Evolutionary conservation across 2,329 filamentous ascomycete species (phyloP).

Genomic region (Colletotrichum cereale): DNA sequence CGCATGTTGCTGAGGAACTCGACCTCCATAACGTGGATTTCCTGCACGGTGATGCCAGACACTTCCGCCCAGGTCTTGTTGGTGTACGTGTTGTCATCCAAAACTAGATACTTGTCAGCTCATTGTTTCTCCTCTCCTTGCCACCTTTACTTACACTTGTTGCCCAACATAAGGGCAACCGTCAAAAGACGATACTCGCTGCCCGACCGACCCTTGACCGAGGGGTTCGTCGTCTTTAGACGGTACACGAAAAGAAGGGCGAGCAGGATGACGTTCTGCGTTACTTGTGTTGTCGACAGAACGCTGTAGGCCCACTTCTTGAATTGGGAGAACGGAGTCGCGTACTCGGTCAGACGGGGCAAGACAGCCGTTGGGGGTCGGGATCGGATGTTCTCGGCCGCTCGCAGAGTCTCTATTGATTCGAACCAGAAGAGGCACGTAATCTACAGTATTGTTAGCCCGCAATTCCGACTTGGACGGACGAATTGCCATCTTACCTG

Average conservation of each 20-base stretch:
- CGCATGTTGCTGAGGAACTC: constrained; percentile 99
- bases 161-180: constrained; percentile 96
- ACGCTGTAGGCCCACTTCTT: constrained; percentile 94
- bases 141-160: constrained; percentile 78
- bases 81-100: constrained; percentile 99
- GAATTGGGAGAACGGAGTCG: constrained; percentile 83
- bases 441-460: constrained; percentile 67
- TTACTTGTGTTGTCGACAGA: constrained; percentile 93
- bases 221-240: constrained; percentile 89
- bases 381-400: constrained; percentile 73
- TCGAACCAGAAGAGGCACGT: constrained; percentile 99
- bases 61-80: constrained; percentile 99
- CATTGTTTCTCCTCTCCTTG: background rate
- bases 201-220: constrained; percentile 89
- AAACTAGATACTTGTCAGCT: constrained; percentile 63
- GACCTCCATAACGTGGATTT: constrained; percentile 99
- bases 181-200: constrained; percentile 95
- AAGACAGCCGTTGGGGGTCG: constrained; percentile 55
- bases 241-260: constrained; percentile 94
- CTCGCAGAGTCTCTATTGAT: constrained; percentile 81
- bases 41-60: constrained; percentile 90
- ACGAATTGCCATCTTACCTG: constrained; percentile 66
- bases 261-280: constrained; percentile 92
- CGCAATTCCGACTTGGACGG: constrained; percentile 26
- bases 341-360: constrained; percentile 74